Evolutionary conservation across 371 early-diverging fungal genomes (phyloP), one percentile per base, ranked within the genome.

Genomic region (Umbelopsis sp.): DNA sequence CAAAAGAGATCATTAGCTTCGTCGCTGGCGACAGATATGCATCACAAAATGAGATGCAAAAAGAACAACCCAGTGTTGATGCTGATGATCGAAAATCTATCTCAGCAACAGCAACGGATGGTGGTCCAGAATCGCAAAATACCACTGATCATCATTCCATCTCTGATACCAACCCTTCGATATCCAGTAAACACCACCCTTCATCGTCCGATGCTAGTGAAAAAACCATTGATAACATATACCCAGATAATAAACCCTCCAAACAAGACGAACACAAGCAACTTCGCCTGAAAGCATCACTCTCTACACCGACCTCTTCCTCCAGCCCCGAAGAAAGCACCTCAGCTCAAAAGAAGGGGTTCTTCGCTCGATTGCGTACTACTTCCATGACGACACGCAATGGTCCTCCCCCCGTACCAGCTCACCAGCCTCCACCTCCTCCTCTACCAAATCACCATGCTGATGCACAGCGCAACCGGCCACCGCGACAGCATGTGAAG

Each of bases 221-320:
- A 25, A 29, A 51, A 25, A 14, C 24, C 24, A 51, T 14, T 11
- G 29, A 51, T 10, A 3, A 12, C 14, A 18, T 57, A 57, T 57
- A 57, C 57, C 57, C 57, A 14, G 18, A 12, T 6, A 16, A 57
- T 57, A 35, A 22, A 18, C 52, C 22, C 29, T 57, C 57, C 22
- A 57, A 57, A 29, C 57, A 57, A 35, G 57, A 57, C 5, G 57
- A 25, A 18, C 57, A 57, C 16, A 35, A 35, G 35, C 57, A 35
- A 18, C 25, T 57, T 10, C 29, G 35, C 29, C 18, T 57, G 57
- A 57, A 57, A 57, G 57, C 57, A 57, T 57, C 57, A 12, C 57
- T 57, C 32, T 57, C 57, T 11, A 57, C 57, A 4, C 57, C 57
- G 57, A 57, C 57, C 22, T 37, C 35, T 35, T 57, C 57, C 57